Conservation (phyloP, 2,329 filamentous ascomycete genomes). For the Thielaviopsis musarum region DNA sequence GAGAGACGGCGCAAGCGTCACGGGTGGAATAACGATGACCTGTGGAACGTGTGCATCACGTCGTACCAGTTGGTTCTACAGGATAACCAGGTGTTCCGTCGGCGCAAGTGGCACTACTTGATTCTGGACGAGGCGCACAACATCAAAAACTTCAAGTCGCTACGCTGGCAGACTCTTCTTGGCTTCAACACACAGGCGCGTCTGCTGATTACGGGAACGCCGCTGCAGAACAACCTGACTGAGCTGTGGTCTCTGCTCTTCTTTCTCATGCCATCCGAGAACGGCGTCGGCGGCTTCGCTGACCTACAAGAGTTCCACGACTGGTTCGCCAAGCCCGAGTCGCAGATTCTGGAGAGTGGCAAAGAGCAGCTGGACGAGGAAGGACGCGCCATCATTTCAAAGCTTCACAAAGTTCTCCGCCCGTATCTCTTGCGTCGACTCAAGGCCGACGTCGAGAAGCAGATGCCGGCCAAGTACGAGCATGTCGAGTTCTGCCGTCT, state of each 20-base stretch:
- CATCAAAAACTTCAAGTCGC: constrained; percentile 98
- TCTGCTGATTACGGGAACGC: constrained; percentile 80
- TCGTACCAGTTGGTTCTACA: constrained; percentile 93
- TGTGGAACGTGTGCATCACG: constrained; percentile 96
- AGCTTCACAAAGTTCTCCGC: constrained; percentile 83
- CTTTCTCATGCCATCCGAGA: constrained; percentile 86
- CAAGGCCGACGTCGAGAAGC: constrained; percentile 95
- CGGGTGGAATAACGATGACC: constrained; percentile 83
- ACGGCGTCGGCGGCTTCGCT: constrained; percentile 76
- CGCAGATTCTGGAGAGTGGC: constrained; percentile 89
- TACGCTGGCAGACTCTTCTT: constrained; percentile 87
- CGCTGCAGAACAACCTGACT: constrained; percentile 89
- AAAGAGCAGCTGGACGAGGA: constrained; percentile 90
- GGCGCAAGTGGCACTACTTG: constrained; percentile 92
- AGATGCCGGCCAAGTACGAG: constrained; percentile 97
- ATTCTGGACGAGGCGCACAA: constrained; percentile 97
- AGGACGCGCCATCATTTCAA: constrained; percentile 75
- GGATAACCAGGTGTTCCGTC: constrained; percentile 85
- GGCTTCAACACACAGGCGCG: constrained; percentile 83
- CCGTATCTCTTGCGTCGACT: constrained; percentile 81
- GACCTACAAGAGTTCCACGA: constrained; percentile 92
- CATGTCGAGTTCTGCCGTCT: constrained; percentile 91
- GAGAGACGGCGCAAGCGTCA: constrained; percentile 81
- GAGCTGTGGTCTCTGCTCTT: constrained; percentile 95
- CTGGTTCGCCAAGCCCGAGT: constrained; percentile 88